These are phyloP conservation scores for Coemansia sp. DNA, from an alignment of 192 early-diverging fungal genomes.

Conservation along the genomic window DNA sequence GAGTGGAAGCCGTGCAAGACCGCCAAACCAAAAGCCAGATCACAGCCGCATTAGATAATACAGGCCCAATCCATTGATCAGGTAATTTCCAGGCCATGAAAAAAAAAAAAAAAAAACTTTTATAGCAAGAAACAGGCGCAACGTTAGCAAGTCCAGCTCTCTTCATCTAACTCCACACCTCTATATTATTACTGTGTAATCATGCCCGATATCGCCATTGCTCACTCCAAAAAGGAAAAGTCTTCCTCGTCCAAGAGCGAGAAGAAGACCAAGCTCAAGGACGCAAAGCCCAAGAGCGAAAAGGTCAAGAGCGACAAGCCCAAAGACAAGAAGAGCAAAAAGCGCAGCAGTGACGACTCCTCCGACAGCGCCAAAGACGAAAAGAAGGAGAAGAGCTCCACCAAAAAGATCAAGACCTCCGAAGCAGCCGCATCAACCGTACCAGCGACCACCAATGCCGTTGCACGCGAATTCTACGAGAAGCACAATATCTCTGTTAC, in stretches of 20 bases:
- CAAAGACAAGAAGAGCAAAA: conserved; percentile 28
- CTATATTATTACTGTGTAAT: conserved; percentile 1
- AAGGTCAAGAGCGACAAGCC: conserved; percentile 15
- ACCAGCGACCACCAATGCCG: conserved; percentile 18
- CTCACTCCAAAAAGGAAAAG: conserved; percentile 14
- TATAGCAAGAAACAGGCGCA: not conserved
- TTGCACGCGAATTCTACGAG: conserved; percentile 56
- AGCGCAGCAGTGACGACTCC: conserved; percentile 32
- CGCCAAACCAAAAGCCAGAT: not conserved
- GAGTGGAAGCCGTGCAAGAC: not conserved
- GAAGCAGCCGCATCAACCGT: not conserved
- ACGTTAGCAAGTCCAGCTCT: not conserved
- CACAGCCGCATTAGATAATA: not conserved
- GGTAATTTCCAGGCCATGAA: not conserved
- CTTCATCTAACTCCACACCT: not conserved
- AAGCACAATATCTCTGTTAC: conserved; percentile 64
- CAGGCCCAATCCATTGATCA: conserved; percentile 1
- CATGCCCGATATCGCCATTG: conserved; percentile 19
- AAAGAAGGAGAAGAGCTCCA: conserved; percentile 5
- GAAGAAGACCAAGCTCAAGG: conserved; percentile 35
- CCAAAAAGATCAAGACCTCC: conserved; percentile 43
- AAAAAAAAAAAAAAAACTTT: conserved; percentile 5
- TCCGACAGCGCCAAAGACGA: conserved; percentile 10
- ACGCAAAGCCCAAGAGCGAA: conserved; percentile 27
- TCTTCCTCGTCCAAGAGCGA: conserved; percentile 21